These are phyloP conservation scores for Candida sp. DNA, from an alignment of 1,139 yeast genomes.

Conservation along the genomic window DNA sequence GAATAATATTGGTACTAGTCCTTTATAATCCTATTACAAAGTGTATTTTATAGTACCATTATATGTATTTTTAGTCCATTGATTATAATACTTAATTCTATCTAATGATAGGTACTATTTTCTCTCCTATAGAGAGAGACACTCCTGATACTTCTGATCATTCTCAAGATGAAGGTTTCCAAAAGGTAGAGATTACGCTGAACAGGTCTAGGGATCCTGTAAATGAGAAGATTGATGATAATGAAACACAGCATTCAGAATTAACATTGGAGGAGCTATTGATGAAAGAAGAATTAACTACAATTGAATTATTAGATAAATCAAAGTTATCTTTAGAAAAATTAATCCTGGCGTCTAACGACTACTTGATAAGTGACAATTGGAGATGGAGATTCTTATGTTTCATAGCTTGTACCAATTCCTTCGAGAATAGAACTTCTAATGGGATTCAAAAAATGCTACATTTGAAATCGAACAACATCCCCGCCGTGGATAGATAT, in stretches of 20 bases:
- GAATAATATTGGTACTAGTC: not conserved
- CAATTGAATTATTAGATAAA: not conserved
- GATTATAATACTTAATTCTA: not conserved
- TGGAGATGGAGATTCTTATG: slow-evolving; percentile 2
- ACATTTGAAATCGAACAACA: not conserved
- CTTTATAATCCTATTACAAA: not conserved
- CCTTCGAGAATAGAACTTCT: not conserved
- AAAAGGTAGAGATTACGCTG: not conserved
- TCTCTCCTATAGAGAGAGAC: slow-evolving; percentile 4
- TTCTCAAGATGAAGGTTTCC: slow-evolving; percentile 3
- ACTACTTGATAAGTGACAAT: not conserved
- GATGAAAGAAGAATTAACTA: not conserved
- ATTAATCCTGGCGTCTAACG: not conserved
- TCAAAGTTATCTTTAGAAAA: not conserved
- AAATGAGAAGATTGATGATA: not conserved
- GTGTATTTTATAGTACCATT: not conserved
- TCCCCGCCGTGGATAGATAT: not conserved
- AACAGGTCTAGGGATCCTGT: not conserved
- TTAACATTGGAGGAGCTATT: not conserved
- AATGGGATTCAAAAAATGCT: not conserved
- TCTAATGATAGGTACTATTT: slow-evolving; percentile 1
- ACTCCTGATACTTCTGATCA: slow-evolving; percentile 7
- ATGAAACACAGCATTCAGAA: not conserved
- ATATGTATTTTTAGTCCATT: not conserved
- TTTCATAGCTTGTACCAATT: not conserved